phyloP scores from a whole-genome alignment of 345 rosid genomes.

The Heritiera fomes region DNA sequence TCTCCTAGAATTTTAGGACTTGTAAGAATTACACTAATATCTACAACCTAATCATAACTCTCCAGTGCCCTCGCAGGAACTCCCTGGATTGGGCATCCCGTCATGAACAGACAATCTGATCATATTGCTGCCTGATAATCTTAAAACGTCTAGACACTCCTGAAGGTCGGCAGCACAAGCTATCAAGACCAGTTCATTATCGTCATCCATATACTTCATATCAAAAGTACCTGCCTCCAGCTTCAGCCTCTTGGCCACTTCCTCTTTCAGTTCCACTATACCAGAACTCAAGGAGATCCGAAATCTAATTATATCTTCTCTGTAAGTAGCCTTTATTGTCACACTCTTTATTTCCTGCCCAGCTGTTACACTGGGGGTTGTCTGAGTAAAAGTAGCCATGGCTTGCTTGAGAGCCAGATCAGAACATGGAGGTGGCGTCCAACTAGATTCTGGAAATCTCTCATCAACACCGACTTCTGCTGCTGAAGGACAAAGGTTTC shows the following conservation, averaged over 20 bases:
- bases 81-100: conserved; percentile 58
- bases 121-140: conserved; percentile 60
- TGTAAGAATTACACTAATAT: conserved; percentile 29
- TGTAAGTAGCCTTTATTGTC: conserved; percentile 78
- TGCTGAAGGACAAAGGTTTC: conserved; percentile 59
- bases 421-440: conserved; percentile 38
- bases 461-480: conserved; percentile 51
- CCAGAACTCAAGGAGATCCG: conserved; percentile 56
- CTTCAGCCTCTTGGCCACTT: conserved; percentile 86
- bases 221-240: conserved; percentile 73
- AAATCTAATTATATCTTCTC: conserved; percentile 81
- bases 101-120: conserved; percentile 74
- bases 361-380: conserved; percentile 29
- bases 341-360: conserved; percentile 44
- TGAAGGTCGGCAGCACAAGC: conserved; percentile 82
- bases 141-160: conserved; percentile 72
- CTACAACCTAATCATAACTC: conserved; percentile 38
- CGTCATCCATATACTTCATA: conserved; percentile 82
- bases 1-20: conserved; percentile 22
- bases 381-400: conserved; percentile 29
- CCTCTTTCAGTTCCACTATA: conserved; percentile 65
- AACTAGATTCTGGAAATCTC: conserved; percentile 52
- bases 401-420: conserved; percentile 28
- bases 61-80: conserved; percentile 90
- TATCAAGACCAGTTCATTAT: conserved; percentile 78